Base-by-base conservation (phyloP, 2,329 filamentous ascomycete species). In the Arthroderma sp. region DNA sequence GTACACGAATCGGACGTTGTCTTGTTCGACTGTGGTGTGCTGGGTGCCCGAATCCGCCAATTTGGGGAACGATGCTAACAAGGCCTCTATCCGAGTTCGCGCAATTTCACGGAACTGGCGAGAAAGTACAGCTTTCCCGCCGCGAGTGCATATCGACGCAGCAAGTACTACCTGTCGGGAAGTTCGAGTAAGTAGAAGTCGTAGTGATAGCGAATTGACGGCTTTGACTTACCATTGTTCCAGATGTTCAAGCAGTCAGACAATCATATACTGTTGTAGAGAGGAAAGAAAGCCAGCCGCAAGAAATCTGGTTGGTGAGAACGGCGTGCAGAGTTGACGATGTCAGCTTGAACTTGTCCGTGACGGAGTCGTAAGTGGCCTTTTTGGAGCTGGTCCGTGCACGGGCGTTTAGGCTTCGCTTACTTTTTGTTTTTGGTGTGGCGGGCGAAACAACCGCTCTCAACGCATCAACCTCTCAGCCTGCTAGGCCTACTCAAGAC, bases 1-100 rank as follows among this genome's bases (percentile, higher is more conserved):
- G 73, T 98, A 98, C 47, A 98, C 91, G 63, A 95, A 98, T 70
- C 91, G 89, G 60, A 98, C 91, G 71, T 94, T 96, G 72, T 98
- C 93, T 69, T 96, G 88, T 69, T 98, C 91, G 58, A 96, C 88
- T 4, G 85, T 98, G 29, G 91, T 98, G 67, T 98, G 91, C 68
- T 98, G 91, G 43, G 87, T 95, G 49, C 88, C 85, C 50, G 85
- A 87, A 66, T 95, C 88, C 59, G 91, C 88, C 47, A 96, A 83
- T 71, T 98, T 98, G 45, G 91, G 93, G 62, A 98, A 95, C 6
- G 89, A 94, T 52, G 93, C 91, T 46, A 98, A 82, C 46, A 98
- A 80, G 46, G 85, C 91, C 73, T 98, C 93, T 61, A 98, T 88
- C 62, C 93, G 80, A 41, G 93, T 95, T 63, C 91, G 80, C 65